Conservation (phyloP, 208 protist genomes). For the Trypanosomatidae sp. region DNA sequence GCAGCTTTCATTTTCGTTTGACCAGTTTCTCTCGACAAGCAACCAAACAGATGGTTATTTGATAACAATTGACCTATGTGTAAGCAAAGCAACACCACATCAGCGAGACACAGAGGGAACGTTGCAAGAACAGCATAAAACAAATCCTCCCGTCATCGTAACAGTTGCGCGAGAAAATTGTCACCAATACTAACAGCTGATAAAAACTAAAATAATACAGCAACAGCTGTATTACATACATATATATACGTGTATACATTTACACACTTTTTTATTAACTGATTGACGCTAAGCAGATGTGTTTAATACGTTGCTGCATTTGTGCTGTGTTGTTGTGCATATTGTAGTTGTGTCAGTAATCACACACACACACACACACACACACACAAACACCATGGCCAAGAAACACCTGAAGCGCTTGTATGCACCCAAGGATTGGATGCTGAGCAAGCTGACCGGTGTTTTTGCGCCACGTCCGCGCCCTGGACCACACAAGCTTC, state of each 20-base stretch:
- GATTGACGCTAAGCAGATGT: background rate
- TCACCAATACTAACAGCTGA: background rate
- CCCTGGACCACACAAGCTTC: conserved; percentile 97
- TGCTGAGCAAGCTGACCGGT: conserved; percentile 99
- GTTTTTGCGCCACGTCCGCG: conserved; percentile 95
- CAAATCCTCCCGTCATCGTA: conserved; percentile 12
- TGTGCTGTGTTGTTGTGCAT: background rate
- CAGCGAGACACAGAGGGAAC: background rate
- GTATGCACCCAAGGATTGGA: conserved; percentile 98
- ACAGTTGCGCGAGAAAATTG: background rate
- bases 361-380: conserved; percentile 1
- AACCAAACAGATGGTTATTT: conserved; percentile 25
- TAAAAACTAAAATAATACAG: background rate
- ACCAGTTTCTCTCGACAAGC: conserved; percentile 33
- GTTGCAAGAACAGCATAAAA: background rate
- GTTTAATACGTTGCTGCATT: background rate
- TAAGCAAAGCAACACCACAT: background rate
- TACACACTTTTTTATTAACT: conserved; percentile 1
- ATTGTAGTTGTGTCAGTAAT: background rate
- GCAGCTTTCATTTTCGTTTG: conserved; percentile 31
- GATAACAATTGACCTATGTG: conserved; percentile 43
- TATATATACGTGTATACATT: background rate
- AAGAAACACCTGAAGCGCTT: conserved; percentile 99
- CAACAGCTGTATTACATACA: background rate
- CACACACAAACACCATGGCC: conserved; percentile 50